Evolutionary conservation across 208 protist species (phyloP).

Genomic region (Crithidia sp.): DNA sequence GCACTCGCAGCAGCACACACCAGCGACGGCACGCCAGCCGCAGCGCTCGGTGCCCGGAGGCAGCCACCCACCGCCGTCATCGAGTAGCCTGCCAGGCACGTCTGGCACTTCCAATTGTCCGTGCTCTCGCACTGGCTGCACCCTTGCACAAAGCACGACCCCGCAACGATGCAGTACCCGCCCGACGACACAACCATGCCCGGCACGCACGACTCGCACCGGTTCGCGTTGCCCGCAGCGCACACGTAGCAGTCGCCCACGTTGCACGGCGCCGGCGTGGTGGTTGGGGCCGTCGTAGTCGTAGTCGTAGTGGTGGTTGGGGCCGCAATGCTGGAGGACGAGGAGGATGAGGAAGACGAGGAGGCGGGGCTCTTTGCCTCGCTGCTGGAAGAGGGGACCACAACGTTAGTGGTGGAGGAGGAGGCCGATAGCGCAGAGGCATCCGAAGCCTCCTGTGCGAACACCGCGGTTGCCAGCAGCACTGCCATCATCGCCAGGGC

Average conservation of each 20-base stretch:
- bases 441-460: not conserved
- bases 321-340: not conserved
- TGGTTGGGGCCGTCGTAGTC: not conserved
- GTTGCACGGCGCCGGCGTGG: constrained; percentile 9
- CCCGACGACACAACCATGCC: constrained; percentile 6
- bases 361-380: not conserved
- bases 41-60: not conserved
- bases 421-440: not conserved
- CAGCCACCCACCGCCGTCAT: constrained; percentile 1
- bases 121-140: constrained; percentile 2
- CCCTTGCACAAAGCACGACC: constrained; percentile 3
- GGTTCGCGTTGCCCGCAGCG: constrained; percentile 6
- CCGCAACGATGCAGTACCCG: constrained; percentile 10
- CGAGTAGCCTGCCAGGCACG: constrained; percentile 3
- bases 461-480: not conserved
- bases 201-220: constrained; percentile 11
- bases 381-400: not conserved
- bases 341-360: not conserved
- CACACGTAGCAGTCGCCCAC: constrained; percentile 3
- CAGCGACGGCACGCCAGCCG: not conserved
- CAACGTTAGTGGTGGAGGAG: not conserved
- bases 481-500: constrained; percentile 5
- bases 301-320: not conserved
- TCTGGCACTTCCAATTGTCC: constrained; percentile 9
- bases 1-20: not conserved